Evolutionary conservation across 73 alveolate species (phyloP).

Genomic region (Stentor coeruleus): DNA sequence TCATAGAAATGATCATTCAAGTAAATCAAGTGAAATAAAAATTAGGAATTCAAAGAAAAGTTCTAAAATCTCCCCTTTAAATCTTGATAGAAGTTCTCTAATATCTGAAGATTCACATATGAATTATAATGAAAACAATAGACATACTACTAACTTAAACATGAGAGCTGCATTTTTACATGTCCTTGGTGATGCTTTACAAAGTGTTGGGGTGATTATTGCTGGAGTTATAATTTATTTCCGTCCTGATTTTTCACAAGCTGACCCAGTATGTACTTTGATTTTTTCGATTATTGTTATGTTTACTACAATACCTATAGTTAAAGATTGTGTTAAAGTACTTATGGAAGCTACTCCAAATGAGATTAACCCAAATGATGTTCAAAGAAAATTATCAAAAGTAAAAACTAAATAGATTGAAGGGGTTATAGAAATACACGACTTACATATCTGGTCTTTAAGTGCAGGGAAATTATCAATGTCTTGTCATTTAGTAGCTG

Average conservation of each 20-base stretch:
- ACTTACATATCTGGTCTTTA: slow-evolving; percentile 87
- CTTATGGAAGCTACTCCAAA: slow-evolving; percentile 86
- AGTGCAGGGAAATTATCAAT: slow-evolving; percentile 75
- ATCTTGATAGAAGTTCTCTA: no score
- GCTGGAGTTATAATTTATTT: slow-evolving; percentile 79
- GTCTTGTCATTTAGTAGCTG: slow-evolving; percentile 59
- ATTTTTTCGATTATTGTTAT: slow-evolving; percentile 77
- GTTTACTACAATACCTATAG: slow-evolving; percentile 80
- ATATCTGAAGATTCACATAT: no score
- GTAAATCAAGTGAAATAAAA: neutral
- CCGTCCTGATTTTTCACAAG: slow-evolving; percentile 39
- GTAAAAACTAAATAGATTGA: slow-evolving; percentile 34
- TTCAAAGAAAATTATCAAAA: slow-evolving; percentile 29
- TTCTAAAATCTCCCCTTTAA: neutral
- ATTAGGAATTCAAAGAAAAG: neutral
- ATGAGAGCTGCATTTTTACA: slow-evolving; percentile 88
- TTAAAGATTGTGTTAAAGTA: slow-evolving; percentile 81
- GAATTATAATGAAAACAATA: slow-evolving; percentile 23
- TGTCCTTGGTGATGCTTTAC: slow-evolving; percentile 85
- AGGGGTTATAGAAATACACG: slow-evolving; percentile 83
- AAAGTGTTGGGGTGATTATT: slow-evolving; percentile 84
- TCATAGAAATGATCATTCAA: slow-evolving; percentile 32
- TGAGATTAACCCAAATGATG: slow-evolving; percentile 50
- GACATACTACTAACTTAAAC: no score
- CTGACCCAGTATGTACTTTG: slow-evolving; percentile 93